Conservation (phyloP, 2,329 filamentous ascomycete genomes). For the Aureobasidium sp. region DNA sequence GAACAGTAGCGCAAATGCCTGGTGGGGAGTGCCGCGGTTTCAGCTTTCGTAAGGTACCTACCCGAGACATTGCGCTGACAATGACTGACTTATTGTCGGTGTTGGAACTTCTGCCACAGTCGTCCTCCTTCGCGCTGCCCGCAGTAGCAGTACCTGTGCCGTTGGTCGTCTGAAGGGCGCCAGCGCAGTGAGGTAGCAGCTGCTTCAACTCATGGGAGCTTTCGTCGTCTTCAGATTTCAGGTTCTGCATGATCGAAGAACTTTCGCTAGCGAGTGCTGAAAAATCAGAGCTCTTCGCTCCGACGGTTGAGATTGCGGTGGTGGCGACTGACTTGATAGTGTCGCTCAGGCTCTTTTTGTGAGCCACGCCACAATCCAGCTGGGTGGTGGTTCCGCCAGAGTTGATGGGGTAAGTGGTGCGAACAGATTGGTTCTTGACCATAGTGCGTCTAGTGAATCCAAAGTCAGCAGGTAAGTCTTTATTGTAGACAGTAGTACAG, state of each 20-base stretch:
- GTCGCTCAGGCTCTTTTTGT: not conserved
- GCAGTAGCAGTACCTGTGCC: not conserved
- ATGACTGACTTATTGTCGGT: too few species aligned
- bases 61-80: too few species aligned
- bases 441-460: not conserved
- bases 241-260: not conserved
- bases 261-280: not conserved
- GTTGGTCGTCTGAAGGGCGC: not conserved
- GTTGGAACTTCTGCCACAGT: too few species aligned
- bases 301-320: not conserved
- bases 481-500: too few species aligned
- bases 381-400: not conserved
- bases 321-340: not conserved
- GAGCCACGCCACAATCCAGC: not conserved
- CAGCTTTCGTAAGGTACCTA: too few species aligned
- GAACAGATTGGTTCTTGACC: not conserved
- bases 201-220: not conserved
- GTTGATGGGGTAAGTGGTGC: not conserved
- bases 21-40: too few species aligned
- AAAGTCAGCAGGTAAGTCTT: not conserved
- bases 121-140: not conserved
- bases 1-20: too few species aligned
- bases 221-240: not conserved
- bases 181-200: not conserved
- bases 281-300: not conserved